Evolutionary conservation across 1,284 basidiomycete species (phyloP), one percentile per base, ranked within the genome.

Genomic region (Austroboletus niveus): DNA sequence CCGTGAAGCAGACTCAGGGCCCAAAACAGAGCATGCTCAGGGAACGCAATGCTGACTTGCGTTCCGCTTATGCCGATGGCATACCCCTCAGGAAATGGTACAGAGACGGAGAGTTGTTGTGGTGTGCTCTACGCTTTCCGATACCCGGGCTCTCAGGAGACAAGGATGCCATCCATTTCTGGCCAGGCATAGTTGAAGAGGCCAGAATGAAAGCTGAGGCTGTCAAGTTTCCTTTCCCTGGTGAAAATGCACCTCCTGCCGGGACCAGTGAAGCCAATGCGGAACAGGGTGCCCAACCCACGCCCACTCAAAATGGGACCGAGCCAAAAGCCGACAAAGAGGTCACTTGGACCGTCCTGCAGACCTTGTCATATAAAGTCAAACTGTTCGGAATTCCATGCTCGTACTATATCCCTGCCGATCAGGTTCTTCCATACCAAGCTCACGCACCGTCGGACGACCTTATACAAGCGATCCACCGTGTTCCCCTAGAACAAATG

Each of bases 151-250:
- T 71, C 5, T 66, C 69, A 2, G 70, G 70, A 1, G 61, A 68
- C 32, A 72, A 69, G 15, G 72, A 77, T 44, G 60, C 61, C 17
- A 86, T 92, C 56, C 60, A 68, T 24, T 84, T 82, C 57, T 92
- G 89, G 89, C 89, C 89, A 2, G 86, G 77, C 2, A 61, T 90
- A 17, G 76, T 91, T 10, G 76, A 85, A 17, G 80, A 87, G 52
- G 65, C 74, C 8, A 76, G 74, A 44, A 66, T 85, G 51, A 82
- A 79, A 60, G 63, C 69, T 3, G 55, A 66, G 3, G 55, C 64
- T 27, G 57, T 58, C 30, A 52, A 61, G 49, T 38, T 50, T 45
- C 41, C 54, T n/a, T 10, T 40, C 5, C 5, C 47, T 17, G 54
- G 51, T 38, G 58, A 58, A 15, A 46, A 48, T 31, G 38, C 42